Evolutionary conservation across 257 asterid species (phyloP).

Genomic region (Datura wrightii): DNA sequence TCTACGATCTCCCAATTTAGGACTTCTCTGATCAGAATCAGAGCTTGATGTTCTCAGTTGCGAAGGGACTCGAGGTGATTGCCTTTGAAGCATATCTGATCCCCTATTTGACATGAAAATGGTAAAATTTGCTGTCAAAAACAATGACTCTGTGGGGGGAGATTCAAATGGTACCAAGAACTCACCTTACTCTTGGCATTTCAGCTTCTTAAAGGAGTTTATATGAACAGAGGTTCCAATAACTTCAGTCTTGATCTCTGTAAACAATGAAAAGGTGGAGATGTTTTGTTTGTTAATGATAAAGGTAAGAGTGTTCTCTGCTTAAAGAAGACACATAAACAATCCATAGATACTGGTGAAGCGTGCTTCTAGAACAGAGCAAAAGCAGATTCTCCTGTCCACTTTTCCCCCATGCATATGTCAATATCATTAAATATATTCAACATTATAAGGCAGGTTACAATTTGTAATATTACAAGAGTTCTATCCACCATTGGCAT

Average conservation of each 20-base stretch:
- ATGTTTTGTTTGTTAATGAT: conserved; percentile 19
- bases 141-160: background rate
- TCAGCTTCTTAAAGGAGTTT: conserved; percentile 19
- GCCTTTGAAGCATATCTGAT: conserved; percentile 72
- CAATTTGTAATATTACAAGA: background rate
- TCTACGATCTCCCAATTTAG: conserved; percentile 58
- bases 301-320: background rate
- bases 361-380: conserved; percentile 28
- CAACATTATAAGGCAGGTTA: background rate
- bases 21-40: conserved; percentile 75
- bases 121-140: background rate
- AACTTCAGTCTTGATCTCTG: background rate
- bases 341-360: conserved; percentile 21
- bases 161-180: background rate
- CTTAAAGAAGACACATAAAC: background rate
- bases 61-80: conserved; percentile 62
- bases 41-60: conserved; percentile 71
- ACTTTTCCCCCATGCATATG: conserved; percentile 46
- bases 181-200: conserved; percentile 86
- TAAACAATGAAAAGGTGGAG: conserved; percentile 22
- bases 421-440: conserved; percentile 49
- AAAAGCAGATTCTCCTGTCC: conserved; percentile 41
- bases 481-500: background rate
- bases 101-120: conserved; percentile 46
- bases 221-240: background rate